A percentile compares a stretch with the other conserved stretches of the same genome.
These are phyloP conservation scores for Naumovozyma castellii DNA, from an alignment of 805 yeast genomes.

Conservation along the genomic window DNA sequence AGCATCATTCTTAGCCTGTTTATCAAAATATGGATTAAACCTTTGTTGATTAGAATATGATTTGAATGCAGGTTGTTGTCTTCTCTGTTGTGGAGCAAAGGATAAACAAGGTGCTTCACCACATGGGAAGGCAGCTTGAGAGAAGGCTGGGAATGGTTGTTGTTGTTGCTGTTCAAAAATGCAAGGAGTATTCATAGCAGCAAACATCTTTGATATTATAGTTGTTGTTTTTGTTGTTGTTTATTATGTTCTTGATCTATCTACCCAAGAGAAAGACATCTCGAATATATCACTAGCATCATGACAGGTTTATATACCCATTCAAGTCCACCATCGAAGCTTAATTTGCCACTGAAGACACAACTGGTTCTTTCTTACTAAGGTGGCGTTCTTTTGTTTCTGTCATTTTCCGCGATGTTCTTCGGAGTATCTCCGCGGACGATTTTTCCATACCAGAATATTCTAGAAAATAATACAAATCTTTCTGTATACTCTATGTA, in stretches of 20 bases:
- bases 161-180: slow-evolving; percentile 19
- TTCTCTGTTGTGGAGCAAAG: not conserved
- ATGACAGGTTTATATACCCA: no score
- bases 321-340: no score
- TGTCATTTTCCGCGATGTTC: not conserved
- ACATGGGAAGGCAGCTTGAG: not conserved
- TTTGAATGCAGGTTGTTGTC: not conserved
- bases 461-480: no score
- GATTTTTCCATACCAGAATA: not conserved
- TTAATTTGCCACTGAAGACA: no score
- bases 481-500: no score
- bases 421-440: not conserved
- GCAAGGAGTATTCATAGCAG: slow-evolving; percentile 18
- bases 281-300: no score
- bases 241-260: no score
- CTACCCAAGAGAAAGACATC: no score
- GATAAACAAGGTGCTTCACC: not conserved
- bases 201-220: slow-evolving; percentile 12
- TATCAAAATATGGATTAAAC: not conserved
- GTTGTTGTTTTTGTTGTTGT: slow-evolving; percentile 1
- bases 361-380: not conserved
- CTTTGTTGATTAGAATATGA: not conserved
- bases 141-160: slow-evolving; percentile 14
- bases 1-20: not conserved
- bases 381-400: not conserved